phyloP scores from a whole-genome alignment of 2,329 filamentous ascomycete species.

The Elsinoe australis region DNA sequence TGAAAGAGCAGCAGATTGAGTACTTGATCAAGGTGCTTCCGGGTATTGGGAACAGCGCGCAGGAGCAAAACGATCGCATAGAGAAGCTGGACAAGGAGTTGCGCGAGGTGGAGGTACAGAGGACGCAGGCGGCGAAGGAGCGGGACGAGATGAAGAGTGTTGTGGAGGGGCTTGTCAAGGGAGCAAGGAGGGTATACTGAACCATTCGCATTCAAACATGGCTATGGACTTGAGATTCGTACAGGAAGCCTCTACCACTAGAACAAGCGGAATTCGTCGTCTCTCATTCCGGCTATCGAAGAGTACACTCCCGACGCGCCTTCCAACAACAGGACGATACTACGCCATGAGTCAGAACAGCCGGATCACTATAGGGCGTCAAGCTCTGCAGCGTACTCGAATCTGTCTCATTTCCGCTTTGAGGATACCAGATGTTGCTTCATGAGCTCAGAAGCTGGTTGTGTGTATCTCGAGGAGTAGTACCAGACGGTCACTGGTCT shows the following conservation, averaged over 20 bases:
- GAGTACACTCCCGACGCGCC: too few species aligned
- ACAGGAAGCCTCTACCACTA: not conserved
- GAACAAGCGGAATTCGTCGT: too few species aligned
- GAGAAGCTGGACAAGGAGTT: constrained; percentile 38
- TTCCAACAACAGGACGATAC: too few species aligned
- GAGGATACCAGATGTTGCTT: constrained; percentile 13
- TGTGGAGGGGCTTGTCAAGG: constrained; percentile 43
- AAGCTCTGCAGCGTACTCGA: not conserved
- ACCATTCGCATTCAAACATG: not conserved
- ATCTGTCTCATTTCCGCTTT: constrained; percentile 2
- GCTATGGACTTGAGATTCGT: too few species aligned
- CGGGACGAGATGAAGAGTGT: constrained; percentile 36
- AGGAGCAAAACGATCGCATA: constrained; percentile 61
- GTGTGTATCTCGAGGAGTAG: constrained; percentile 12
- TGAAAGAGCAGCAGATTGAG: constrained; percentile 79
- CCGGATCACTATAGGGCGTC: not conserved
- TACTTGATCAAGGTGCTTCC: constrained; percentile 66
- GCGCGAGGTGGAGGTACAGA: constrained; percentile 36
- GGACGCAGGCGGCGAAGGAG: constrained; percentile 35
- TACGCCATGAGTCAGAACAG: not conserved
- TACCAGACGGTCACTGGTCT: constrained; percentile 8
- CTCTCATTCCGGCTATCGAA: too few species aligned
- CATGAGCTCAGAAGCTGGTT: constrained; percentile 13
- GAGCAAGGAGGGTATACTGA: constrained; percentile 30
- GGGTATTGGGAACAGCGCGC: constrained; percentile 69